phyloP scores from a whole-genome alignment of 371 early-diverging fungal genomes.

The Thermomucor indicae-seudaticae region DNA sequence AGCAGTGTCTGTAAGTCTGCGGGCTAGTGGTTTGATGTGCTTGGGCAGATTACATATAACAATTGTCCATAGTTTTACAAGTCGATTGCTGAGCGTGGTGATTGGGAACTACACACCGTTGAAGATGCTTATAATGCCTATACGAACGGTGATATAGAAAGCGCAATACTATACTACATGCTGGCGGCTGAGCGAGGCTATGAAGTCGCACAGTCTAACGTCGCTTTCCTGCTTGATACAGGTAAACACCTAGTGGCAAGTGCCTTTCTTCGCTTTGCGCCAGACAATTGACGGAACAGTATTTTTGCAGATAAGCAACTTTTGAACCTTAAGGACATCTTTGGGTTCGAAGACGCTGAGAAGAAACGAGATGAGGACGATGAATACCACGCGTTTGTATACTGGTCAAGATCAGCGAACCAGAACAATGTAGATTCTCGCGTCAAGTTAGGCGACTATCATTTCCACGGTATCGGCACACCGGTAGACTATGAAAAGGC shows the following conservation, averaged over 20 bases:
- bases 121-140: conserved; percentile 53
- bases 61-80: conserved; percentile 61
- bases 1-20: conserved; percentile 53
- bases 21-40: not conserved
- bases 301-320: conserved; percentile 3
- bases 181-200: conserved; percentile 85
- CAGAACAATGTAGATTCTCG: conserved; percentile 88
- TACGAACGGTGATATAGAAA: conserved; percentile 61
- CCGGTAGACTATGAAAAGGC: conserved; percentile 70
- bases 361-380: conserved; percentile 1
- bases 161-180: conserved; percentile 67
- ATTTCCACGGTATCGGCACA: conserved; percentile 84
- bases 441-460: conserved; percentile 92
- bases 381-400: conserved; percentile 61
- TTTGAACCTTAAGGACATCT: not conserved
- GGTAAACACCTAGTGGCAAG: conserved; percentile 24
- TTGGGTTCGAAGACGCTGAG: not conserved
- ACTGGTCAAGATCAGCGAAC: conserved; percentile 96
- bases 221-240: conserved; percentile 86
- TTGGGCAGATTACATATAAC: not conserved
- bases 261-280: not conserved
- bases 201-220: conserved; percentile 80
- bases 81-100: conserved; percentile 78
- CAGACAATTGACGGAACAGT: not conserved
- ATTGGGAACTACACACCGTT: conserved; percentile 73